Percentiles rank a stretch among this genome's conserved stretches.
Evolutionary conservation across 2,329 filamentous ascomycete genomes (phyloP).

Genomic region (Aspergillus pseudoglaucus): DNA sequence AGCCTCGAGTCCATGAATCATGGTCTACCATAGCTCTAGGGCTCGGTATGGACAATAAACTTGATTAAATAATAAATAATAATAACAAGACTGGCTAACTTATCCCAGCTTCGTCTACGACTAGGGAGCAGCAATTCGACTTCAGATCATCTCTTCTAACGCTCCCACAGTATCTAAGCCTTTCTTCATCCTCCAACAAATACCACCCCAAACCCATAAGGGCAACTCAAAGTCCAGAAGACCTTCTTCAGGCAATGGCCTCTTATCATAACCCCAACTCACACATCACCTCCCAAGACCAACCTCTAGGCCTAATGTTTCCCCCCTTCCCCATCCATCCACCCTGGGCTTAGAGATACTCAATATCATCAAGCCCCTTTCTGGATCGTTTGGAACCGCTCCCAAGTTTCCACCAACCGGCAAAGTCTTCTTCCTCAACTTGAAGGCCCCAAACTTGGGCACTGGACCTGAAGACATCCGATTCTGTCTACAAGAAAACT

Average conservation of each 20-base stretch:
- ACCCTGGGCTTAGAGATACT: slow-evolving; percentile 19
- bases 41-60: too few species aligned
- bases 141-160: neutral
- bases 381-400: slow-evolving; percentile 4
- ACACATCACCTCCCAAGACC: neutral
- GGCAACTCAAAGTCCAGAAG: neutral
- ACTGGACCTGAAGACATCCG: slow-evolving; percentile 9
- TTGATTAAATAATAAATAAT: too few species aligned
- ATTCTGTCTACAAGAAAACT: slow-evolving; percentile 22
- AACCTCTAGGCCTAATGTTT: neutral
- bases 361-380: slow-evolving; percentile 13
- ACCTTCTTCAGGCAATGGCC: neutral
- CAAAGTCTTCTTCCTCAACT: slow-evolving; percentile 29
- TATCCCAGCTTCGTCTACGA: neutral
- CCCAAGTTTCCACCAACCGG: slow-evolving; percentile 11
- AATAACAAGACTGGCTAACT: too few species aligned
- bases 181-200: neutral
- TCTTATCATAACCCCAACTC: neutral
- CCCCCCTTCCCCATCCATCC: neutral
- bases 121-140: neutral
- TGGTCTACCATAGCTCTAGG: too few species aligned
- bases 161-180: neutral
- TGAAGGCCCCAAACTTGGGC: slow-evolving; percentile 14
- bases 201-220: neutral
- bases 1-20: too few species aligned